Conservation (phyloP, 2,329 filamentous ascomycete species). For the Penicillium sp. region DNA sequence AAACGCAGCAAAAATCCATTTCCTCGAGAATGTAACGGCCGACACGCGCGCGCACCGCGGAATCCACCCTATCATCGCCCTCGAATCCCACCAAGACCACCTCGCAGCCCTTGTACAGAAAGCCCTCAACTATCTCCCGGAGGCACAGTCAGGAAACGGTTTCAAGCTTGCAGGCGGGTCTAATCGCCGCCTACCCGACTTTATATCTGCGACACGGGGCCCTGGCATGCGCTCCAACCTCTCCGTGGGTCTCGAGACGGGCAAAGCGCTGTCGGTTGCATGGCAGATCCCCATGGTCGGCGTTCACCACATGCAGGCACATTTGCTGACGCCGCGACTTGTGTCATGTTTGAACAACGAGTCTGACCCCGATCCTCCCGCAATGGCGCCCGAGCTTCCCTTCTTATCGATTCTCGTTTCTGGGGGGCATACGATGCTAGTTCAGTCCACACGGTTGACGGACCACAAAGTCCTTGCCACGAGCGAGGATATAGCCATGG, state of each 20-base stretch:
- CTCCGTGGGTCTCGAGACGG: slow-evolving; percentile 74
- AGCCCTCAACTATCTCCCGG: slow-evolving; percentile 61
- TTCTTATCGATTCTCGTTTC: slow-evolving; percentile 88
- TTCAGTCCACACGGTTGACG: slow-evolving; percentile 69
- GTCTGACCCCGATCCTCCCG: slow-evolving; percentile 5
- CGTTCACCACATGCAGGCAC: slow-evolving; percentile 97
- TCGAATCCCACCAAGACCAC: slow-evolving; percentile 72
- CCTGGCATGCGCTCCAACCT: slow-evolving; percentile 85
- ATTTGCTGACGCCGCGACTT: slow-evolving; percentile 84
- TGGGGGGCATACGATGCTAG: slow-evolving; percentile 86
- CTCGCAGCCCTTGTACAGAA: slow-evolving; percentile 69
- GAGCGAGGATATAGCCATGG: slow-evolving; percentile 80
- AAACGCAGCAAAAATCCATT: slow-evolving; percentile 62
- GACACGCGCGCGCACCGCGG: slow-evolving; percentile 75
- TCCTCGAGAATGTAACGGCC: slow-evolving; percentile 79
- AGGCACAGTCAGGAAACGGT: slow-evolving; percentile 22
- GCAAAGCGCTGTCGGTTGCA: slow-evolving; percentile 82
- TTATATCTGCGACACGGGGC: slow-evolving; percentile 85
- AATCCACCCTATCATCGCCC: slow-evolving; percentile 75
- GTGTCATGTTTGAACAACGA: slow-evolving; percentile 60
- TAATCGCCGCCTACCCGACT: slow-evolving; percentile 64
- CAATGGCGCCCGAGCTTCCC: slow-evolving; percentile 64
- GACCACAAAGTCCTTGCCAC: slow-evolving; percentile 73
- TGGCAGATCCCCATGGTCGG: slow-evolving; percentile 82
- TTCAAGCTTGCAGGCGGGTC: slow-evolving; percentile 25